Evolutionary conservation across 768 basidiomycete species (phyloP), one percentile per base, ranked within the genome.

Genomic region (Xerocomus potaroensis): DNA sequence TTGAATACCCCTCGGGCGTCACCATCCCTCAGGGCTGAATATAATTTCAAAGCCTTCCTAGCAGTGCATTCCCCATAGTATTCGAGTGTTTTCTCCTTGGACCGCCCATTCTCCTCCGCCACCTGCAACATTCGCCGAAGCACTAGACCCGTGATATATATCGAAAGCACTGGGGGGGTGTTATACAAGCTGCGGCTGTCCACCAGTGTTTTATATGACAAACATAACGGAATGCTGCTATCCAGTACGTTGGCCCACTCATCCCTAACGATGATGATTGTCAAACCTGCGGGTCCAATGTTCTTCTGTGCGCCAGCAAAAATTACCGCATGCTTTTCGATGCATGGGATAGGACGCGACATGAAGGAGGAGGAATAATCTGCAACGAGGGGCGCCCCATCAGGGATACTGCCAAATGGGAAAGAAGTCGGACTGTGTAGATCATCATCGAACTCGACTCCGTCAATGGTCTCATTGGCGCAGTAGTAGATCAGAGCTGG

Each of bases 261-360:
- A 49, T 95, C 81, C n/a, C 90, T 81, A 18, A 97, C 90, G 69
- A 99, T 96, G 57, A 94, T 72, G 65, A 99, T 79, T 12, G 91
- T 92, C 19, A 96, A 72, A 1, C 96, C 96, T 0, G 96, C 84
- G 3, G 96, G 96, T 8, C 95, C 94, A 41, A 98, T 72, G 66
- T 99, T 99, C 75, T 99, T 99, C 71, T 99, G 96, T 19, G 88
- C 96, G 38, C 96, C 96, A 7, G 94, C 96, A 64, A 85, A 98
- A 58, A 99, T 87, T 61, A 98, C 75, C 4, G 92, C 94, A 66
- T 97, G 93, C 66, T 89, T 88, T 23, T 81, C 83, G 49, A 97
- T 75, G 51, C 78, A 79, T 10, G 87, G 87, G 64, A 99, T 97
- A 34, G 89, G 89, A 18, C 94, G 80, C 42, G 88, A 91, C 83